These are phyloP conservation scores for Solanum pinnatisectum DNA, from an alignment of 257 asterid genomes.

Conservation along the genomic window DNA sequence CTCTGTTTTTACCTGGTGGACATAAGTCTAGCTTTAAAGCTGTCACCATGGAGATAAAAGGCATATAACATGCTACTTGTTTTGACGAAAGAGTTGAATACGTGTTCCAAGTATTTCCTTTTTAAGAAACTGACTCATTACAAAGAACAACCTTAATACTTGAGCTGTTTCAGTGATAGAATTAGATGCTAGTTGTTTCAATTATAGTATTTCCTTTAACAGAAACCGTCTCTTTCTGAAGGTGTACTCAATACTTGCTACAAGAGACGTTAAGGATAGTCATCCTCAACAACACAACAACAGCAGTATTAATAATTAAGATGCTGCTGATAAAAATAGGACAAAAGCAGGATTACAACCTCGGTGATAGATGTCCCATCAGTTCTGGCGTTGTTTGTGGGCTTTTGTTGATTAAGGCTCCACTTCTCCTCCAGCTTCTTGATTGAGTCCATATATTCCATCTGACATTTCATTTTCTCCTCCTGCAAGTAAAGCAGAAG, in stretches of 20 bases:
- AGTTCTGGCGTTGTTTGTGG: slow-evolving; percentile 29
- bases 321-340: background rate
- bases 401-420: slow-evolving; percentile 71
- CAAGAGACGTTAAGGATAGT: background rate
- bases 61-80: background rate
- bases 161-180: background rate
- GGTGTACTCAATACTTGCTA: background rate
- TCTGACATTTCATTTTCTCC: slow-evolving; percentile 92
- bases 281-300: background rate
- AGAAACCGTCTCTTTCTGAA: background rate
- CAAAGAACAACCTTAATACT: background rate
- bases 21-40: background rate
- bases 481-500: slow-evolving; percentile 35
- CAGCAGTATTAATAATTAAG: background rate
- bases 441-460: slow-evolving; percentile 97
- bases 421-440: slow-evolving; percentile 97
- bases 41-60: background rate
- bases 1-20: background rate
- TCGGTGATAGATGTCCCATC: slow-evolving; percentile 21
- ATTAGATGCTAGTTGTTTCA: background rate
- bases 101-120: background rate
- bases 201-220: background rate
- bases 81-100: background rate
- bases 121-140: background rate
- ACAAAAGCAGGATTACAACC: slow-evolving; percentile 27